Base-by-base conservation (phyloP, 2,329 filamentous ascomycete genomes). In the Akanthomyces uredinophilus region DNA sequence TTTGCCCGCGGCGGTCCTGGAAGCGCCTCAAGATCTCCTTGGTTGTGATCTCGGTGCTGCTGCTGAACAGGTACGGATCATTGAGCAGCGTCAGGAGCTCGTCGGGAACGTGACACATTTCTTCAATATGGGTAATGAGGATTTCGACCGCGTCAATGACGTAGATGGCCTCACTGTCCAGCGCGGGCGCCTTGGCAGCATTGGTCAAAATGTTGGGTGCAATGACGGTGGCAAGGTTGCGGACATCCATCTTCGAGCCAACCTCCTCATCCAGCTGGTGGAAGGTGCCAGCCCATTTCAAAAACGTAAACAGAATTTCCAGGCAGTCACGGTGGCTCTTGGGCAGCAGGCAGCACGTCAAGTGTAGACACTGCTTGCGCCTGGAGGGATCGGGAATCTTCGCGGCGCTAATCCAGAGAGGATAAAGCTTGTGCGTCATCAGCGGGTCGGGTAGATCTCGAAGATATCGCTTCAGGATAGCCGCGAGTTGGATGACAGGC, bases 181-280 rank as follows among this genome's bases (percentile, higher is more conserved):
- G 84, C 49, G 84, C 85, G 7, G 83, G 81, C 54, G 81, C 83
- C 72, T 88, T 89, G 47, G 83, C 77, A 67, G 80, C 81, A 66
- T 88, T 90, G 68, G 90, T 93, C 14, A 97, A 82, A 65, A 99
- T 92, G 70, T 99, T 99, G 0, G 95, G 95, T 5, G 94, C 93
- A 74, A 99, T 97, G 65, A 99, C 95, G 3, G 96, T 98, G 4
- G 95, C 92, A 65, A 99, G 83, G 71, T 99, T 99, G 79, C 96
- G 92, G 59, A 96, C 90, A 73, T 99, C 95, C 95, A 99, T 99
- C 81, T 98, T 97, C 68, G 94, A 97, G 29, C 95, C 95, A 24
- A 90, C 90, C 73, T 99, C 95, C 70, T 99, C 95, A 69, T 99
- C 95, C 16, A 99, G 88, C 71, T 97, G 93, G 65, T 96, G 94